Evolutionary conservation across 2,329 filamentous ascomycete species (phyloP).

Genomic region (Hymenoscyphus fructigenus): DNA sequence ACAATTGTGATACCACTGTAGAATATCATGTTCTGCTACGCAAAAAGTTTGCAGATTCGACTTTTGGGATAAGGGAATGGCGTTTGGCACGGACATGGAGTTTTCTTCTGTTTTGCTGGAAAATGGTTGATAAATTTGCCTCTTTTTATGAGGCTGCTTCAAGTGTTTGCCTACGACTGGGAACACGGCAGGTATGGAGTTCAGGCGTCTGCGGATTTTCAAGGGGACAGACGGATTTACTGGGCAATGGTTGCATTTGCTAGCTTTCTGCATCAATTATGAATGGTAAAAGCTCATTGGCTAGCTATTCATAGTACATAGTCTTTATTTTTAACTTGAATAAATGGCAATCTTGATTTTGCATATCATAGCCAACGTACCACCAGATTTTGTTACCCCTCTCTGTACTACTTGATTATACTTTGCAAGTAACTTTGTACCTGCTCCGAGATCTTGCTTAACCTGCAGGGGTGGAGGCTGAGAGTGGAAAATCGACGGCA

Average conservation of each 20-base stretch:
- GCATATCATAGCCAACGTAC: background rate
- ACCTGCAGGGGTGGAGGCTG: conserved; percentile 14
- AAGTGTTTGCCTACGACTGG: background rate
- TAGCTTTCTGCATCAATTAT: background rate
- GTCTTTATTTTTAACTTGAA: background rate
- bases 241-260: background rate
- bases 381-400: background rate
- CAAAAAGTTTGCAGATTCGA: conserved; percentile 12
- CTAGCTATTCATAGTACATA: background rate
- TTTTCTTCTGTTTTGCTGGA: background rate
- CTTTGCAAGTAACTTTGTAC: background rate
- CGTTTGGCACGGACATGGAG: background rate
- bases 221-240: background rate
- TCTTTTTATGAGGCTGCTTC: background rate
- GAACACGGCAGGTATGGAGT: background rate
- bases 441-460: conserved; percentile 1
- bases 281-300: background rate
- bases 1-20: conserved; percentile 28
- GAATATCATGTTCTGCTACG: background rate
- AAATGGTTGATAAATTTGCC: background rate
- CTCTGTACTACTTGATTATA: background rate
- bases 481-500: background rate
- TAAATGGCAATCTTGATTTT: background rate
- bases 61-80: background rate
- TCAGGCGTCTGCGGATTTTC: background rate